A percentile compares a stretch with the other conserved stretches of the same genome.
phyloP scores from a whole-genome alignment of 1,139 yeast genomes.

The Geotrichum bryndzae region DNA sequence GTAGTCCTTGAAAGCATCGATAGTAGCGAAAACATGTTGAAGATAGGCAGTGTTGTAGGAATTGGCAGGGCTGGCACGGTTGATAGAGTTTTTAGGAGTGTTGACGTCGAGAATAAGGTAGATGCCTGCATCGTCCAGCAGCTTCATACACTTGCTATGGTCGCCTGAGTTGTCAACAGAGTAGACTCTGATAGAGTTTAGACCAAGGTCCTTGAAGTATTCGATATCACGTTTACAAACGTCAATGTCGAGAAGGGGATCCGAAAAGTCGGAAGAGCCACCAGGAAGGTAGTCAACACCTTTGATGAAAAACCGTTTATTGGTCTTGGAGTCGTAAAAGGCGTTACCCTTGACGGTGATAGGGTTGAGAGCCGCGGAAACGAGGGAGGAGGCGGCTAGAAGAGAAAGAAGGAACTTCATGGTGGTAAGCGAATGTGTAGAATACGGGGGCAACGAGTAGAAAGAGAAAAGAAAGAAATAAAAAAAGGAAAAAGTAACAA shows the following conservation, averaged over 20 bases:
- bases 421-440: background rate
- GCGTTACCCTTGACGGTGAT: constrained; percentile 43
- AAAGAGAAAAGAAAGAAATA: background rate
- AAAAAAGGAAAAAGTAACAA: background rate
- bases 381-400: constrained; percentile 2
- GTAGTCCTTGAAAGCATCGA: constrained; percentile 74
- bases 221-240: constrained; percentile 73
- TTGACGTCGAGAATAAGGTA: constrained; percentile 86
- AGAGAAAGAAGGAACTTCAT: background rate
- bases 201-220: constrained; percentile 62
- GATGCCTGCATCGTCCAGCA: constrained; percentile 87
- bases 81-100: constrained; percentile 72
- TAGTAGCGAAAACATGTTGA: constrained; percentile 50
- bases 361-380: constrained; percentile 8
- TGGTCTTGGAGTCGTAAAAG: constrained; percentile 58
- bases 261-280: constrained; percentile 50
- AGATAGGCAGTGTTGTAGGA: constrained; percentile 50
- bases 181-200: constrained; percentile 82
- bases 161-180: constrained; percentile 74
- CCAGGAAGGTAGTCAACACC: constrained; percentile 83
- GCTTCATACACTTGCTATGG: constrained; percentile 85
- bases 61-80: constrained; percentile 65
- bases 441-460: background rate
- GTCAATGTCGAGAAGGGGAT: constrained; percentile 65
- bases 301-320: constrained; percentile 72